phyloP scores from a whole-genome alignment of 148 eudicot genomes.

The Fallopia convolvulus region DNA sequence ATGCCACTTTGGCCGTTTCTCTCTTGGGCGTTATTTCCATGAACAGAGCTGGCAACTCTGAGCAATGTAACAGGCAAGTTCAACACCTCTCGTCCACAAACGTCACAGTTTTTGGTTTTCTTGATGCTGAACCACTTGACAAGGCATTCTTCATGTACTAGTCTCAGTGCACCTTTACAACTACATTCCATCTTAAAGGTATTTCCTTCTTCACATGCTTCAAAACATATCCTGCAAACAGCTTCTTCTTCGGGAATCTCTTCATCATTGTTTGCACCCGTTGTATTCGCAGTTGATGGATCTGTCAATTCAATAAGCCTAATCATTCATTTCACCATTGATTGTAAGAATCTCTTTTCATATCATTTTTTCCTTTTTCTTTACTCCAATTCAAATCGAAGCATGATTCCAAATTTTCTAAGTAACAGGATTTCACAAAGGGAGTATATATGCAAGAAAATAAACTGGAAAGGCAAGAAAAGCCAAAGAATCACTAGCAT shows the following conservation, averaged over 20 bases:
- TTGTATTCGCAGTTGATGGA: conserved; percentile 40
- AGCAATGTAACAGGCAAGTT: conserved; percentile 92
- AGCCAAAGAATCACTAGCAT: background rate
- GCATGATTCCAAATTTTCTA: background rate
- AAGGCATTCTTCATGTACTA: conserved; percentile 82
- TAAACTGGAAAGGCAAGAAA: background rate
- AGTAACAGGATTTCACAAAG: background rate
- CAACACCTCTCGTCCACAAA: conserved; percentile 72
- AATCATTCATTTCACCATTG: background rate
- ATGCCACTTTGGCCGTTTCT: conserved; percentile 26
- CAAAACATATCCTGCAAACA: conserved; percentile 84
- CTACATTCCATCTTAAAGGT: conserved; percentile 93
- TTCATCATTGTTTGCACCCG: conserved; percentile 47
- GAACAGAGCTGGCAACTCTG: conserved; percentile 38
- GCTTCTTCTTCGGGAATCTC: conserved; percentile 96
- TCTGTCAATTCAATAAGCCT: conserved; percentile 26
- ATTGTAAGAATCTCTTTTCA: background rate
- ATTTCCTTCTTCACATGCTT: conserved; percentile 74
- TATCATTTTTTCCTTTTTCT: background rate
- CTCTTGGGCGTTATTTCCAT: conserved; percentile 29
- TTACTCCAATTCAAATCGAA: background rate
- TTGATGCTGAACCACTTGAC: conserved; percentile 75
- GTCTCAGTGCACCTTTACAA: conserved; percentile 91
- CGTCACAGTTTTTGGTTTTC: conserved; percentile 72
- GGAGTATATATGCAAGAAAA: background rate